Evolutionary conservation across 441 rosid genomes (phyloP).

Genomic region (Corymbia calophylla): DNA sequence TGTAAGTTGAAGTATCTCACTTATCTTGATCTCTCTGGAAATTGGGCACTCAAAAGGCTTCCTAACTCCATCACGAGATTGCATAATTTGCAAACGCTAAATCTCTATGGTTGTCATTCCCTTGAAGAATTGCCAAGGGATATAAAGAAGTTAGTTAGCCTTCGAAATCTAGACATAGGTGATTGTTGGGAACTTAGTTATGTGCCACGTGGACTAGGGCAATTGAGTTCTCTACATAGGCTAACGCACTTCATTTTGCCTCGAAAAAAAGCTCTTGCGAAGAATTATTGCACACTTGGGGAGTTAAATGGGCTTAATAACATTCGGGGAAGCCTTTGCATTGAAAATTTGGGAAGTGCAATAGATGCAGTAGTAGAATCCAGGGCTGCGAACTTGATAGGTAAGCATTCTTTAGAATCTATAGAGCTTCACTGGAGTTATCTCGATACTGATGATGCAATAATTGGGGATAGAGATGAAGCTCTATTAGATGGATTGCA

Average conservation of each 20-base stretch:
- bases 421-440: neutral
- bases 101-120: neutral
- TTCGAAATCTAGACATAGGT: neutral
- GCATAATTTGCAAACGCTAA: neutral
- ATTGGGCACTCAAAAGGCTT: accelerated
- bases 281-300: neutral
- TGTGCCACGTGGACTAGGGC: neutral
- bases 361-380: too few relatives aligned
- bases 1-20: neutral
- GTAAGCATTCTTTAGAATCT: neutral
- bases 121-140: neutral
- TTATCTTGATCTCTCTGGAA: accelerated
- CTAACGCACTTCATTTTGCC: neutral
- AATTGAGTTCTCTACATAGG: neutral
- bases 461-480: neutral
- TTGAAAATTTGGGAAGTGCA: neutral
- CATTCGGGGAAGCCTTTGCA: neutral
- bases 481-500: neutral
- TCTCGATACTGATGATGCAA: neutral
- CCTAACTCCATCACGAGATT: neutral
- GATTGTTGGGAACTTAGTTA: neutral
- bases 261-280: neutral
- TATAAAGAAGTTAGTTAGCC: neutral
- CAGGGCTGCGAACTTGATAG: neutral
- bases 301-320: neutral